Base-by-base conservation (phyloP, 139 green algal species). In the Tetradesmus lagerheimii region DNA sequence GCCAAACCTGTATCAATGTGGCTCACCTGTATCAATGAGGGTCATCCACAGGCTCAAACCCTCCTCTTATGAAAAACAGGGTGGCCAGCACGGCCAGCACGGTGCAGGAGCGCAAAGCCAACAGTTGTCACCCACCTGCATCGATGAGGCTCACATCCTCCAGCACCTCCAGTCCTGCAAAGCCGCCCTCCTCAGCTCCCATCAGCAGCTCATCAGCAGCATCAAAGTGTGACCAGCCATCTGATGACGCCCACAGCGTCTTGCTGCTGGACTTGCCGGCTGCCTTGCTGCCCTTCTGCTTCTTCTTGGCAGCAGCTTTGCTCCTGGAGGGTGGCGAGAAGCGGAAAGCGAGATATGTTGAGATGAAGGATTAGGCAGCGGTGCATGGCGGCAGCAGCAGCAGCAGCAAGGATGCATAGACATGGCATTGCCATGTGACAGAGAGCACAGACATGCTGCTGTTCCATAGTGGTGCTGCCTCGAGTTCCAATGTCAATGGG, bases 131-230 rank as follows among this genome's bases (percentile, higher is more conserved):
- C 67, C 16, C 27, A 87, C 81, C 81, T 78, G 81, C 18, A 38
- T 87, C 81, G 29, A 87, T 77, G 5, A 87, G 43, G 34, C 34
- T 80, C 35, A 80, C 50, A 62, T 94, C 90, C 4, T 97, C 91
- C 35, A 98, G 71, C 34, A 96, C 93, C 89, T 98, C 96, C 35
- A 98, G 88, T 0, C 94, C 95, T 37, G 93, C 93, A 88, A 98
- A 98, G n/a, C 96, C 96, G 38, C 93, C 94, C 87, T 98, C 96
- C 37, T 96, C 94, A 18, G 92, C 89, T 4, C 96, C 96, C 79
- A 97, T 47, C 45, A 98, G 83, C 29, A 97, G 82, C 81, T 95
- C 93, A 27, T 94, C 93, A 80, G 96, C 92, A 3, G 95, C 93
- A 4, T 96, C 89, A 18, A 98, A 92, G 11, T 88, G 23, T 47